These are phyloP conservation scores for Drechslerella dactyloides DNA, from an alignment of 2,329 filamentous ascomycete genomes.

Conservation along the genomic window DNA sequence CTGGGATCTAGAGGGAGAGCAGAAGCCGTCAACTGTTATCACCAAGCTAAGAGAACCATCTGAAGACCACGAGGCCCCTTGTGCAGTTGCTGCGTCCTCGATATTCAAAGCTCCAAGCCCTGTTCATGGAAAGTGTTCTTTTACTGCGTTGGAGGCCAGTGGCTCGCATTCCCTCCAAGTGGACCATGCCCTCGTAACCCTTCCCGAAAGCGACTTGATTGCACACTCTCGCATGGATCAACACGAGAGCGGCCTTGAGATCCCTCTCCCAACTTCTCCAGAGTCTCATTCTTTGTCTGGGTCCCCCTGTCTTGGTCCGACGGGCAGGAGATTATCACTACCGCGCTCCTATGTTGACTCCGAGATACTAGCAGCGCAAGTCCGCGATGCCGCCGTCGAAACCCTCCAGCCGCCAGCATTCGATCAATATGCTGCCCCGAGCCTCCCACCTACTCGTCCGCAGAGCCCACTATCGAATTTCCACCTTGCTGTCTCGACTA, in stretches of 20 bases:
- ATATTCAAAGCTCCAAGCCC: neutral
- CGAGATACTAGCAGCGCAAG: neutral
- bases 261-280: neutral
- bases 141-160: neutral
- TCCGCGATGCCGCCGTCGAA: neutral
- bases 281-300: neutral
- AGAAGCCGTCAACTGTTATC: neutral
- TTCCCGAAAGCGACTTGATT: neutral
- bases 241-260: neutral
- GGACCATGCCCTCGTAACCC: neutral
- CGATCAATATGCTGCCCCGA: neutral
- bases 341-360: neutral
- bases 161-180: neutral
- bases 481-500: neutral
- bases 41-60: no score
- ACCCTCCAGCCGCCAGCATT: neutral
- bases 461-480: conserved; percentile 4
- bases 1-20: neutral
- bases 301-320: neutral
- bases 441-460: conserved; percentile 6
- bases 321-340: neutral
- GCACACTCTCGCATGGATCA: neutral
- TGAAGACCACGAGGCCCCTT: no score
- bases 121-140: neutral
- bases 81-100: neutral